Evolutionary conservation across 2,329 filamentous ascomycete species (phyloP).

Genomic region (Claviceps sp.): DNA sequence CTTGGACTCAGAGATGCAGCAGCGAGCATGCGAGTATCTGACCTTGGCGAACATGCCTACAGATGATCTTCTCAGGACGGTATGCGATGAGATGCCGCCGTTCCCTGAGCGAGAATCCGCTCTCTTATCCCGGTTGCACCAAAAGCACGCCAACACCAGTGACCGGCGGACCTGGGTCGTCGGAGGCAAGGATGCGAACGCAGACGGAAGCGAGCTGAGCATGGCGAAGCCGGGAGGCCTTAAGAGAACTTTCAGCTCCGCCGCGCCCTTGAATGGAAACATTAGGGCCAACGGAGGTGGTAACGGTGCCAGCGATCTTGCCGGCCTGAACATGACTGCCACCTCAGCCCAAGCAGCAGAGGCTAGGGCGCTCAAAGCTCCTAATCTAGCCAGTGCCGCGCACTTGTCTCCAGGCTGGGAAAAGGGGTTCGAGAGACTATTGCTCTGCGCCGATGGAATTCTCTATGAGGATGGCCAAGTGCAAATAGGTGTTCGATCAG

Average conservation of each 20-base stretch:
- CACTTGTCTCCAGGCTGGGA: constrained; percentile 95
- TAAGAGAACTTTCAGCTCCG: constrained; percentile 70
- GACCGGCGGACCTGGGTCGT: constrained; percentile 97
- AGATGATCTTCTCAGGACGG: constrained; percentile 81
- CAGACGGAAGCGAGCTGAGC: constrained; percentile 64
- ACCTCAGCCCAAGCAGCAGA: constrained; percentile 39
- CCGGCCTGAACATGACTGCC: constrained; percentile 66
- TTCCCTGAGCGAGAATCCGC: constrained; percentile 93
- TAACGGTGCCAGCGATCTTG: constrained; percentile 52
- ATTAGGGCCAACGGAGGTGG: constrained; percentile 29
- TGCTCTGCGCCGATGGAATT: constrained; percentile 71
- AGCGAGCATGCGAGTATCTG: constrained; percentile 90
- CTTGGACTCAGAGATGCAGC: constrained; percentile 87
- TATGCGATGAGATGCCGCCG: constrained; percentile 97
- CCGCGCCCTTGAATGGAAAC: constrained; percentile 30
- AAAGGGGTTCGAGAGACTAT: constrained; percentile 68
- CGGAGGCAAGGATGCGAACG: constrained; percentile 89
- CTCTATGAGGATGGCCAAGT: constrained; percentile 92
- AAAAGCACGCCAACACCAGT: constrained; percentile 84
- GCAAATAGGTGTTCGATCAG: constrained; percentile 80
- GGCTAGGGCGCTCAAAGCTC: constrained; percentile 47
- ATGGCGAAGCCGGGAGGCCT: constrained; percentile 71
- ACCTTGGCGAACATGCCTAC: constrained; percentile 72
- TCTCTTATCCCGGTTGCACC: constrained; percentile 78
- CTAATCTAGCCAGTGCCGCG: constrained; percentile 82